Evolutionary conservation across 2,329 filamentous ascomycete genomes (phyloP).

Genomic region (Xylariaceae sp.): DNA sequence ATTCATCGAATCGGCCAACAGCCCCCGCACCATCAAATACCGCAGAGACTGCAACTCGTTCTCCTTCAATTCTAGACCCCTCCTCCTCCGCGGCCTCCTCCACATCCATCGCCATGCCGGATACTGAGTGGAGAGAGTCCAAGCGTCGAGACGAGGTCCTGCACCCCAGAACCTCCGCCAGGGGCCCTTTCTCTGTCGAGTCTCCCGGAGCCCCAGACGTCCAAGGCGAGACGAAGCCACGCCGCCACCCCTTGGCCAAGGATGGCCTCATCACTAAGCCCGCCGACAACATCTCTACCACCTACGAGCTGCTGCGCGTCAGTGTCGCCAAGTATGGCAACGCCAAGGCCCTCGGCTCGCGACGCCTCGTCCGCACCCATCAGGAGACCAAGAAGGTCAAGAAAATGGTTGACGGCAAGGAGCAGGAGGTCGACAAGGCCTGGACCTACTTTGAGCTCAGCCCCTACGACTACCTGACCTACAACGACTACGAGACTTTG

Average conservation of each 20-base stretch:
- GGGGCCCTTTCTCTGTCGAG: slow-evolving; percentile 65
- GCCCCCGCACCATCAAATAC: too few species aligned
- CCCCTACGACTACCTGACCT: slow-evolving; percentile 72
- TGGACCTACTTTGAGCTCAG: slow-evolving; percentile 87
- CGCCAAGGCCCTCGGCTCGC: slow-evolving; percentile 62
- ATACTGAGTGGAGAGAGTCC: slow-evolving; percentile 28
- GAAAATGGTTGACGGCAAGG: slow-evolving; percentile 77
- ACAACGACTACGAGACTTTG: slow-evolving; percentile 71
- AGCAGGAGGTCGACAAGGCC: slow-evolving; percentile 77
- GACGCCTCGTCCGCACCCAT: slow-evolving; percentile 71
- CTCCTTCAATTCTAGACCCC: neutral
- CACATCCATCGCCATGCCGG: slow-evolving; percentile 19
- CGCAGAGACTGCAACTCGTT: neutral
- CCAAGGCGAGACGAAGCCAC: slow-evolving; percentile 71
- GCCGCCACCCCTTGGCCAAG: slow-evolving; percentile 60
- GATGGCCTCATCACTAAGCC: slow-evolving; percentile 60
- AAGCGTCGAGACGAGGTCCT: slow-evolving; percentile 28
- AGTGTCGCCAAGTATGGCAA: slow-evolving; percentile 64
- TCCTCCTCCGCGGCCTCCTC: too few species aligned
- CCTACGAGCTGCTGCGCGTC: slow-evolving; percentile 70
- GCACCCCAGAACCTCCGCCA: slow-evolving; percentile 49
- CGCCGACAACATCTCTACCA: slow-evolving; percentile 62
- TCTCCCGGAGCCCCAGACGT: slow-evolving; percentile 59
- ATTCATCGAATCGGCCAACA: too few species aligned
- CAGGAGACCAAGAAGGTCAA: slow-evolving; percentile 85